Conservation (phyloP, 371 early-diverging fungal genomes). For the Neoconidiobolus thromboides region DNA sequence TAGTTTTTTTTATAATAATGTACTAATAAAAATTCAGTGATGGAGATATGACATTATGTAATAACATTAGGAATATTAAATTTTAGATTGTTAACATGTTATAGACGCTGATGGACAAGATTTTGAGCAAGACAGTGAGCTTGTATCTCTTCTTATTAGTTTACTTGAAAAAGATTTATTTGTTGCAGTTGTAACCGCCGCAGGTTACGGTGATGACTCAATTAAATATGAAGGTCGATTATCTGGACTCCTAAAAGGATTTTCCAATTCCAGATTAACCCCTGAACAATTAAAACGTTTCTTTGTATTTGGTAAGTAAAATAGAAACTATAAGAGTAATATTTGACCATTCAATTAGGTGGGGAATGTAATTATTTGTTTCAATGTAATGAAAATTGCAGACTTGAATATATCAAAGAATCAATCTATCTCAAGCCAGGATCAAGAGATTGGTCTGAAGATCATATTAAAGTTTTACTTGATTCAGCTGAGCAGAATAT, state of each 20-base stretch:
- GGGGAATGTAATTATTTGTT: constrained; percentile 68
- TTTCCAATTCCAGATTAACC: constrained; percentile 22
- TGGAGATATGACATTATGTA: constrained; percentile 68
- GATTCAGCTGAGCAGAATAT: constrained; percentile 48
- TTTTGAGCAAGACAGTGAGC: constrained; percentile 36
- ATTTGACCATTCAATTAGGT: constrained; percentile 11
- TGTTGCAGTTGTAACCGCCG: constrained; percentile 73
- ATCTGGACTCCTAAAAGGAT: constrained; percentile 40
- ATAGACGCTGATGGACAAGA: constrained; percentile 55
- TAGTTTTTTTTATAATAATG: neutral
- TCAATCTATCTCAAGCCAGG: constrained; percentile 20
- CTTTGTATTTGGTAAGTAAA: constrained; percentile 37
- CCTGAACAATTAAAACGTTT: constrained; percentile 27
- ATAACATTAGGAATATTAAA: neutral
- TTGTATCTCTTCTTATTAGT: constrained; percentile 33
- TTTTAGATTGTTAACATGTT: neutral
- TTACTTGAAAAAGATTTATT: constrained; percentile 31
- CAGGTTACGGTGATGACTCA: constrained; percentile 52
- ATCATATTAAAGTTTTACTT: constrained; percentile 32
- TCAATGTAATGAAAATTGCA: constrained; percentile 27
- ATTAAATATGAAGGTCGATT: constrained; percentile 46
- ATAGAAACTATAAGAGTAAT: neutral
- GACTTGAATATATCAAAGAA: constrained; percentile 37
- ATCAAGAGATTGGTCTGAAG: constrained; percentile 22
- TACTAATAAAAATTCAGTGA: constrained; percentile 21